Conservation (phyloP, 2,329 filamentous ascomycete species). For the Orbilia blumenaviensis region DNA sequence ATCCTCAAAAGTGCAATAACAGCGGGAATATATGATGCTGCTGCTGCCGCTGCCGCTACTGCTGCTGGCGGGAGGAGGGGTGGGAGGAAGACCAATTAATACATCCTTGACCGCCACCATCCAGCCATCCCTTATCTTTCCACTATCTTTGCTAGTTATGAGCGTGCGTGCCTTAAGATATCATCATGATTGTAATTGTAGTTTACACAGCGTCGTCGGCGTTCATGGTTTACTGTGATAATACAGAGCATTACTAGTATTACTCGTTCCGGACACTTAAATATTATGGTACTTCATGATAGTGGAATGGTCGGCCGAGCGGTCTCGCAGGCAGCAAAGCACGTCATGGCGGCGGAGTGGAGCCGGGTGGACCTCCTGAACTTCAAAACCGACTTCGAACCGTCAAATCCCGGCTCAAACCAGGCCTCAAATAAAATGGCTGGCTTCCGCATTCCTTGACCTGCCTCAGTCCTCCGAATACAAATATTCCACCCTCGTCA, state of each 20-base stretch:
- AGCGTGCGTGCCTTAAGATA: not conserved
- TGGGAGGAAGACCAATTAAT: slow-evolving; percentile 13
- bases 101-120: too few species aligned
- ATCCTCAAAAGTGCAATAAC: slow-evolving; percentile 61
- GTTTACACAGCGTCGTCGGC: not conserved
- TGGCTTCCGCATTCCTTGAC: slow-evolving; percentile 15
- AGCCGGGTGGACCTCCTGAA: slow-evolving; percentile 28
- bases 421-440: slow-evolving; percentile 36
- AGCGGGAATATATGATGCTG: slow-evolving; percentile 27
- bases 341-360: slow-evolving; percentile 38
- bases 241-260: too few species aligned
- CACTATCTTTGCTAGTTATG: not conserved
- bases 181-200: not conserved
- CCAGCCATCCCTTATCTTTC: too few species aligned
- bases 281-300: too few species aligned
- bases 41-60: not conserved
- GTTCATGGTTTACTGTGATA: too few species aligned
- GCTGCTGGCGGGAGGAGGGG: slow-evolving; percentile 8
- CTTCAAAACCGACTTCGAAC: slow-evolving; percentile 11
- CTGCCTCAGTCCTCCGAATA: not conserved
- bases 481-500: not conserved
- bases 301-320: slow-evolving; percentile 18
- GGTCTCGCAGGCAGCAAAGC: too few species aligned
- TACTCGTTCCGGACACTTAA: too few species aligned
- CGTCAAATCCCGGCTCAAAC: slow-evolving; percentile 4